Percentiles rank a stretch among this genome's conserved stretches.
Conservation (phyloP, 805 yeast species). For the Nakazawaea wyomingensis region DNA sequence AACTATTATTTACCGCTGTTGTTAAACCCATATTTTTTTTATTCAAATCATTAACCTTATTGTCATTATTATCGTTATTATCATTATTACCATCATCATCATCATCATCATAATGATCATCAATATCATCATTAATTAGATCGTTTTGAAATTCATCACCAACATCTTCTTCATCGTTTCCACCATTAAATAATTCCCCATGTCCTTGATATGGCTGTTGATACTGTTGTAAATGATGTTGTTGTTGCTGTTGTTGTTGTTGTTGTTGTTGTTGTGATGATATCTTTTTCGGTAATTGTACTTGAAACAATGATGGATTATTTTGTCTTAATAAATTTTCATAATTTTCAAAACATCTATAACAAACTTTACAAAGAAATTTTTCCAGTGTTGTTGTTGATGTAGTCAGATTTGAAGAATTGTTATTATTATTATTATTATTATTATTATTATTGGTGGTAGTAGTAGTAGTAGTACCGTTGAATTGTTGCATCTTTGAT, state of each 20-base stretch:
- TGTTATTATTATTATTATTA: too few relatives aligned
- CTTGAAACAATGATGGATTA: slow-evolving; percentile 10
- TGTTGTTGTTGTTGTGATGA: too few relatives aligned
- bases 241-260: background rate
- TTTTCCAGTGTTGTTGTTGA: slow-evolving; percentile 16
- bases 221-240: background rate
- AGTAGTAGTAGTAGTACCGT: too few relatives aligned
- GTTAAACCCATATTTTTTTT: background rate
- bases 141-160: background rate
- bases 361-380: slow-evolving; percentile 30
- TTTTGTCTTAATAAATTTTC: slow-evolving; percentile 24
- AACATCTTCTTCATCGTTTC: too few relatives aligned
- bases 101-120: slow-evolving; percentile 1
- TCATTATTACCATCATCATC: slow-evolving; percentile 1
- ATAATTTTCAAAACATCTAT: slow-evolving; percentile 27
- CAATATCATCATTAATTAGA: slow-evolving; percentile 1
- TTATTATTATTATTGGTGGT: too few relatives aligned
- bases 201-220: background rate
- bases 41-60: background rate
- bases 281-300: background rate
- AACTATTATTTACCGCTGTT: background rate
- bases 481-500: slow-evolving; percentile 7
- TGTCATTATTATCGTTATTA: background rate
- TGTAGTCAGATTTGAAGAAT: too few relatives aligned
- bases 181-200: background rate